Evolutionary conservation across 2,329 filamentous ascomycete genomes (phyloP), one percentile per base, ranked within the genome.

Genomic region (Penicillium corylophilum): DNA sequence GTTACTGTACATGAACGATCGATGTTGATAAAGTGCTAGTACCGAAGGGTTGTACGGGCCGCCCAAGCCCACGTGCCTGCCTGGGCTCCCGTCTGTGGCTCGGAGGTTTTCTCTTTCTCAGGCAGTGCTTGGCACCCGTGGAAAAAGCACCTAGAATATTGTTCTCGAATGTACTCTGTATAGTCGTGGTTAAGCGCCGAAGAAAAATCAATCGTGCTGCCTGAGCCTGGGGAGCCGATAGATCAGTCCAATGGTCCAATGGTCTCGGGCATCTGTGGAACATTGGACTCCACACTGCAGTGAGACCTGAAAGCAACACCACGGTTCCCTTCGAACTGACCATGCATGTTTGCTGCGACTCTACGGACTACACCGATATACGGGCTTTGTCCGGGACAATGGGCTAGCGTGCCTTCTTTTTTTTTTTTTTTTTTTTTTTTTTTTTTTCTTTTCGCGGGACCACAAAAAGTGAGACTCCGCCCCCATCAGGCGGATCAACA

Each of bases 401-500:
- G 26, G 8, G 13, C 2, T 4, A 20, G 8, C 35, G 31, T 26
- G 28, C 10, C 20, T 13, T 24, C 18, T 22, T n/a, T 10, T 26
- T 24, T n/a, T n/a, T n/a, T n/a, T n/a, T n/a, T n/a, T n/a, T n/a
- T n/a, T n/a, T n/a, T n/a, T n/a, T n/a, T n/a, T n/a, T n/a, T n/a
- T n/a, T n/a, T n/a, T n/a, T n/a, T n/a, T n/a, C n/a, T n/a, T n/a
- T n/a, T n/a, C n/a, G n/a, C n/a, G n/a, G n/a, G n/a, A n/a, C n/a
- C n/a, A n/a, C n/a, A n/a, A 41, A 24, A 26, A 4, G 13, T 24
- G 22, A 16, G 39, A 24, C 20, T 41, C 10, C 29, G 28, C 29
- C 38, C 8, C 22, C 26, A 40, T 28, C 24, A 12, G 13, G 29
- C 13, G 28, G 52, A 54, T 54, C 48, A 54, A 47, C 51, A 51